Percentiles rank a stretch among this genome's conserved stretches.
phyloP scores from a whole-genome alignment of 202 grass and related monocot species.

The Dendrocalamus latiflorus region DNA sequence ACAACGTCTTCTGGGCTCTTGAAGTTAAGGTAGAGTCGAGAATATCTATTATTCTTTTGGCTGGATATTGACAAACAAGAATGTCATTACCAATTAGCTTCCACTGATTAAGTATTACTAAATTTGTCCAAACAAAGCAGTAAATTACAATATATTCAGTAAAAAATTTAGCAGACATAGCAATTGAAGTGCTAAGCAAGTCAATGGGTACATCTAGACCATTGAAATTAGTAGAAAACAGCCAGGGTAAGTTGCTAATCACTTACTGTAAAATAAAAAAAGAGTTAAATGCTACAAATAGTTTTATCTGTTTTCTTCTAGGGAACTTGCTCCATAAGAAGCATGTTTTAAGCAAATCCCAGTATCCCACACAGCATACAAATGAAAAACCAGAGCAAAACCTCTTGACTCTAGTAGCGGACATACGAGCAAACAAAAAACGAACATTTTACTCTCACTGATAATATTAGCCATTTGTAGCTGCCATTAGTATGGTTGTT shows the following conservation, averaged over 20 bases:
- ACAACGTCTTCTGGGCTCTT: conserved; percentile 72
- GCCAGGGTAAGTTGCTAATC: neutral
- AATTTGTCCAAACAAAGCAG: neutral
- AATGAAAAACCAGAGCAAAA: neutral
- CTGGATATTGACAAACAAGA: conserved; percentile 38
- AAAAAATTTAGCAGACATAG: neutral
- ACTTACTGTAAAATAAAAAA: neutral
- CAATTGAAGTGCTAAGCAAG: neutral
- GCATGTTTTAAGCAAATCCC: neutral
- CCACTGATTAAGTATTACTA: neutral
- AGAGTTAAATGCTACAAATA: neutral
- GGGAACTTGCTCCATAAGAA: neutral
- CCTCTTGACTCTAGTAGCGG: neutral
- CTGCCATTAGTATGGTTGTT: neutral
- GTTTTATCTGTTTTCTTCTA: conserved; percentile 7
- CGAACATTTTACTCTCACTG: neutral
- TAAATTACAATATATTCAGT: neutral
- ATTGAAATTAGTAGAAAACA: neutral
- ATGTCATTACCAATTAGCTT: conserved; percentile 18
- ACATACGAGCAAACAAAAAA: neutral
- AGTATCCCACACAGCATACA: neutral
- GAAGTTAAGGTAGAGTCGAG: conserved; percentile 81
- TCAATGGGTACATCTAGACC: neutral
- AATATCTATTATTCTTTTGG: conserved; percentile 81
- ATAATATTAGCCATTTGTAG: neutral